Base-by-base conservation (phyloP, 2,329 filamentous ascomycete genomes). In the Colletotrichum sp. region DNA sequence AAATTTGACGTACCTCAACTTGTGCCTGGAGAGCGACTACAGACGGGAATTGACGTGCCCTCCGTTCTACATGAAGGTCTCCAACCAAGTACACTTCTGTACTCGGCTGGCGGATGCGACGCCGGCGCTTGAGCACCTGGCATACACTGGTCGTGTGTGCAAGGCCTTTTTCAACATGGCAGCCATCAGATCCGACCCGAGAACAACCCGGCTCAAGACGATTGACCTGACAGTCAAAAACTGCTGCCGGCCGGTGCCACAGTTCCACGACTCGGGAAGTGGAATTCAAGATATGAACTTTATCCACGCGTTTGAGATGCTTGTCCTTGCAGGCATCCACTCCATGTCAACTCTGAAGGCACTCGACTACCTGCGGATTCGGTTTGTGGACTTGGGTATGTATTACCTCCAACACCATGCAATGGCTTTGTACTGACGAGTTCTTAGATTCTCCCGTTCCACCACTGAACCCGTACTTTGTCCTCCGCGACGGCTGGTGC, bases 191-290 rank as follows among this genome's bases (percentile, higher is more conserved):
- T 87, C 88, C 36, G 87, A 90, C 76, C 83, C 88, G 55, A 83
- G 88, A 58, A 84, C 86, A 18, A 87, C 88, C 9, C 85, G 85
- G 18, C 88, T 95, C 59, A 91, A 91, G 82, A 92, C 91, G 3
- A 87, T 95, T 26, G 93, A 95, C 79, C 83, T 95, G 59, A 92
- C 93, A 0, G 92, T 95, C 71, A 94, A 94, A 84, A 94, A 94
- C 76, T 94, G 93, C 81, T 96, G 94, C 79, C 90, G 93, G 5
- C 85, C 88, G 58, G 82, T 87, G 74, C 82, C 84, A 62, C 85
- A 85, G 77, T 92, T 87, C 86, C 89, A 92, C 76, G 92, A 94
- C 78, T 89, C 90, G 0, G 92, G 92, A 4, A 93, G 92, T 3
- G 93, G 93, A 1, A 94, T 95, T 75, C 92, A 92, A 24, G 93